Percentiles rank a stretch among this genome's conserved stretches.
phyloP scores from a whole-genome alignment of 305 asterid genomes.

The Solanum hybrid region DNA sequence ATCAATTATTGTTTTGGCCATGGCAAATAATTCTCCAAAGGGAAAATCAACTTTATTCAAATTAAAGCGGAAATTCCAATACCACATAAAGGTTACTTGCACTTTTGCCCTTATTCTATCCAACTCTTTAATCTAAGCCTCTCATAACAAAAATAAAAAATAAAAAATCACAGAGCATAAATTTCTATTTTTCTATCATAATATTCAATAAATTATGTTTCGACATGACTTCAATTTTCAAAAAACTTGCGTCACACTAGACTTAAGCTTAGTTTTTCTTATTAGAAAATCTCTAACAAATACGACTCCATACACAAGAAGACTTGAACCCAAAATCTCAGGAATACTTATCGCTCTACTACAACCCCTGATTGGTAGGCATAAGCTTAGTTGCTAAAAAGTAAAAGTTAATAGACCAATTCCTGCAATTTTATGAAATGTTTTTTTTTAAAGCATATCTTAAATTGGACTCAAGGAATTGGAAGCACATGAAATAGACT shows the following conservation, averaged over 20 bases:
- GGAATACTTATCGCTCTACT: neutral
- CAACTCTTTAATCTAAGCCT: neutral
- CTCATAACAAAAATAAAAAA: neutral
- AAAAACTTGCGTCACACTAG: neutral
- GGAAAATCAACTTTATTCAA: neutral
- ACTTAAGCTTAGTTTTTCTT: neutral
- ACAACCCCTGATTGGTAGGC: neutral
- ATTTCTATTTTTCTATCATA: neutral
- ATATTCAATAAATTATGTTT: neutral
- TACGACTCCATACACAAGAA: rapidly evolving
- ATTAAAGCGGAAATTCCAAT: neutral
- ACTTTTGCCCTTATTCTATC: neutral
- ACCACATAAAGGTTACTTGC: neutral
- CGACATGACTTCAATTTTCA: neutral
- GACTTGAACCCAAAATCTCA: neutral
- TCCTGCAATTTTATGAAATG: neutral
- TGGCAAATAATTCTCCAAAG: neutral
- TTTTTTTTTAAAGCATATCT: neutral
- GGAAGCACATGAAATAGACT: neutral
- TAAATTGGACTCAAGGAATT: neutral
- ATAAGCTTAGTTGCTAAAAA: neutral
- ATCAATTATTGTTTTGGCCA: neutral
- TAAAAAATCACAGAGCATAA: neutral
- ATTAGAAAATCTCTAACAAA: no score
- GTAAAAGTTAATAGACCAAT: neutral